A percentile compares a stretch with the other conserved stretches of the same genome.
phyloP scores from a whole-genome alignment of 768 basidiomycete genomes.

The Vararia minispora region DNA sequence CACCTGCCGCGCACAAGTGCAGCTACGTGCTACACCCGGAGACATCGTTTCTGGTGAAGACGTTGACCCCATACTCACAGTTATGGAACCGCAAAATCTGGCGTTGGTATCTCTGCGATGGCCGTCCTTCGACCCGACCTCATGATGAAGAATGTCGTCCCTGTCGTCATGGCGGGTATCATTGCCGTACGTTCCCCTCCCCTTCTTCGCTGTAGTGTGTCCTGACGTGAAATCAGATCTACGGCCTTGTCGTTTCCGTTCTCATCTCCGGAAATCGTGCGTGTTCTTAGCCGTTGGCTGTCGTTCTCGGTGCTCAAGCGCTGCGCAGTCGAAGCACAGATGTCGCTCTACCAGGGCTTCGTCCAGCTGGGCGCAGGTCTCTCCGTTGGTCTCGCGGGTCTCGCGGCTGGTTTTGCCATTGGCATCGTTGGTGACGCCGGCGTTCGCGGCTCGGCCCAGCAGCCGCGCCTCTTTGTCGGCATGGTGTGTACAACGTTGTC shows the following conservation, averaged over 20 bases:
- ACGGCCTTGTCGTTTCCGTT: conserved; percentile 98
- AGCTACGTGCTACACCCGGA: too few species aligned
- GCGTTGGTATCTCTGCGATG: conserved; percentile 97
- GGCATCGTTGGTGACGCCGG: conserved; percentile 99
- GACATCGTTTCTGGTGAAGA: background rate
- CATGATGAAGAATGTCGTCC: conserved; percentile 95
- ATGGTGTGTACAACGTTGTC: too few species aligned
- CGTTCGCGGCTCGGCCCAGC: conserved; percentile 95
- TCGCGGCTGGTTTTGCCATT: conserved; percentile 95
- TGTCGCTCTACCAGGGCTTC: conserved; percentile 81
- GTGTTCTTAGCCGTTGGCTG: conserved; percentile 29
- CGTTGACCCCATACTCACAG: conserved; percentile 27
- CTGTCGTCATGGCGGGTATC: conserved; percentile 99
- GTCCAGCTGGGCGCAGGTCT: conserved; percentile 91
- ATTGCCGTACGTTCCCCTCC: conserved; percentile 56
- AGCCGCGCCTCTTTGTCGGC: conserved; percentile 87
- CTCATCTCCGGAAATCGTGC: conserved; percentile 80
- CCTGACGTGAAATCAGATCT: conserved; percentile 45
- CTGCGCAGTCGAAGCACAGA: conserved; percentile 9
- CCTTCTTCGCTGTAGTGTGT: background rate
- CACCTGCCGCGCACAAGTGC: too few species aligned
- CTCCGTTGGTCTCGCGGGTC: conserved; percentile 85
- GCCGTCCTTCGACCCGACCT: conserved; percentile 91
- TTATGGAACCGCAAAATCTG: conserved; percentile 99
- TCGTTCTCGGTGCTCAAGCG: too few species aligned